A percentile compares a stretch with the other conserved stretches of the same genome.
These are phyloP conservation scores for Cytospora piceae DNA, from an alignment of 2,329 filamentous ascomycete species.

Conservation along the genomic window DNA sequence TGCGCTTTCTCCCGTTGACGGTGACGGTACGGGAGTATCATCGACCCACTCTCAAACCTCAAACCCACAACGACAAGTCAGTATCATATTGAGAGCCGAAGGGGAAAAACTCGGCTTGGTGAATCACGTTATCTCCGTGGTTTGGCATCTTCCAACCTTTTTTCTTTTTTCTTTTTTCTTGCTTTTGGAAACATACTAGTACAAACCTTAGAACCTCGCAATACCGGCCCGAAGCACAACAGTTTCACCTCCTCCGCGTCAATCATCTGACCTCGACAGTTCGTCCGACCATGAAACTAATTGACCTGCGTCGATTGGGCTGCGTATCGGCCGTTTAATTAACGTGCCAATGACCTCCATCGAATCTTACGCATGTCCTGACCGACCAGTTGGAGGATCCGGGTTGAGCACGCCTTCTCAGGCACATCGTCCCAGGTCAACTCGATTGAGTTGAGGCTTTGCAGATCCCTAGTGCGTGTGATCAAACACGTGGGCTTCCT, in stretches of 20 bases:
- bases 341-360: not conserved
- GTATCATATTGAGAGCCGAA: not conserved
- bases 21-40: too few relatives aligned
- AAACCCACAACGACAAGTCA: too few relatives aligned
- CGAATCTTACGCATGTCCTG: not conserved
- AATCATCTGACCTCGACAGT: not conserved
- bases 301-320: not conserved
- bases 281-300: not conserved
- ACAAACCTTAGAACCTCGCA: not conserved
- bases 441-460: slow-evolving; percentile 7
- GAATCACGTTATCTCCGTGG: not conserved
- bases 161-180: too few relatives aligned
- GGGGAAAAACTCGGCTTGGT: not conserved
- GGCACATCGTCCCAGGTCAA: slow-evolving; percentile 7
- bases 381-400: not conserved
- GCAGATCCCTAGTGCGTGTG: slow-evolving; percentile 18
- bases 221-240: not conserved
- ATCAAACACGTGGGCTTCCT: slow-evolving; percentile 18
- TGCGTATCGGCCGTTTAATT: not conserved
- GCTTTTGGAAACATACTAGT: not conserved
- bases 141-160: too few relatives aligned
- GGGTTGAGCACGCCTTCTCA: not conserved
- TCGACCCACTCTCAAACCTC: too few relatives aligned
- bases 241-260: not conserved
- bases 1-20: not conserved